Evolutionary conservation across 148 eudicot species (phyloP), one percentile per base, ranked within the genome.

Genomic region (Pouteria glomerata): DNA sequence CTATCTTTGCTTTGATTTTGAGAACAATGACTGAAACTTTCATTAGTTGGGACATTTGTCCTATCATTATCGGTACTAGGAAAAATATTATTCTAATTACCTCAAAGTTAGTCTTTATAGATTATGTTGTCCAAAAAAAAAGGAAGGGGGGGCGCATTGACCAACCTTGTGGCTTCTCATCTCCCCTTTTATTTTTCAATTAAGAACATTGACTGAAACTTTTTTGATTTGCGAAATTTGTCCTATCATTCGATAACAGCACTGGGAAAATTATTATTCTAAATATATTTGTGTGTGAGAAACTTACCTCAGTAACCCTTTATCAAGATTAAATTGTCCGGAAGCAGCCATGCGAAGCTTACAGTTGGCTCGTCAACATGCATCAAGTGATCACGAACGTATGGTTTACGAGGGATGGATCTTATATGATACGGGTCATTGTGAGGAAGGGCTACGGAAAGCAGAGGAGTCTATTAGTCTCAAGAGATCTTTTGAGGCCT

Each of bases 341-440:
- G 93, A 96, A 82, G 96, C 99, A 68, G 99, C 99, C 53, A 96
- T 96, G 99, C 80, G 90, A 75, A 96, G 99, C 83, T 83, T 96
- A 69, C 89, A 87, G 78, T 80, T 90, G 73, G 99, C 99, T 50
- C 99, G 97, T 59, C 89, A 92, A 50, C 90, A 88, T 67, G 96
- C 97, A 8, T 77, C 88, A 8, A 81, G 87, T 69, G 88, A 88
- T 66, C 84, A 95, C 27, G 99, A 95, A 79, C 90, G 92, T 23
- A 81, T 95, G 56, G 96, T 95, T 65, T 95, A 92, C 48, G 99
- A 95, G 69, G 99, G 99, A n/a, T 95, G 99, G 99, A 89, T 95
- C 71, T 76, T 95, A 57, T 95, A 95, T 73, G 99, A 95, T 76
- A 95, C 96, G 1, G 96, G 99, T 27, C 93, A 95, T 58, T 89